Conservation (phyloP, 2,329 filamentous ascomycete species). For the Truncatella angustata region DNA sequence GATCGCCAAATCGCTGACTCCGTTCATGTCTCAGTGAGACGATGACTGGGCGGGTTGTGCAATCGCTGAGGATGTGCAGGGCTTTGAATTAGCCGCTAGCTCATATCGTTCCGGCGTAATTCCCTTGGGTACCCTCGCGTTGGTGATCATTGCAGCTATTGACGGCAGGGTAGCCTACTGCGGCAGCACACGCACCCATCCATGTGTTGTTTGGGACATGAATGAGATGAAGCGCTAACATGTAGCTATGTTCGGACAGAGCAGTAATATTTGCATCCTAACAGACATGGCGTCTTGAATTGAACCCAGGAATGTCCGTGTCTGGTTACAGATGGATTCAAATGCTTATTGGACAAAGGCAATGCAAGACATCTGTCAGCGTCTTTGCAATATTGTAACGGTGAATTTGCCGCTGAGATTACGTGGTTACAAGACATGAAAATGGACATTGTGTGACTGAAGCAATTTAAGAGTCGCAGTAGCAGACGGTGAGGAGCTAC, state of each 20-base stretch:
- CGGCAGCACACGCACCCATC: background rate
- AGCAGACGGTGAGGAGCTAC: too few relatives aligned
- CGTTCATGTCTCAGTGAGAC: constrained; percentile 19
- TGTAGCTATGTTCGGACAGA: background rate
- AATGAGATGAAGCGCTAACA: background rate
- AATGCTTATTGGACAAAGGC: too few relatives aligned
- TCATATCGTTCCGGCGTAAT: constrained; percentile 11
- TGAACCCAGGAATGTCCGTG: background rate
- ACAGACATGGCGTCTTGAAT: background rate
- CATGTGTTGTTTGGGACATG: background rate
- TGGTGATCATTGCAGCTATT: constrained; percentile 5
- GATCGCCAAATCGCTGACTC: constrained; percentile 19
- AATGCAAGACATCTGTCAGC: too few relatives aligned
- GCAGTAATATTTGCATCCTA: background rate
- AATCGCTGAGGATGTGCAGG: constrained; percentile 22
- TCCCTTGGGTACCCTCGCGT: constrained; percentile 7
- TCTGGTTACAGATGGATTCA: background rate
- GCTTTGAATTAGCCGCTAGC: constrained; percentile 14
- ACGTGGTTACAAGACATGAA: constrained; percentile 16
- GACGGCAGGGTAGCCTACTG: constrained; percentile 1
- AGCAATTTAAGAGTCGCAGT: background rate
- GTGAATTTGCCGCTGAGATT: background rate
- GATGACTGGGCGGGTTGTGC: constrained; percentile 14
- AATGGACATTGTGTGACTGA: constrained; percentile 19
- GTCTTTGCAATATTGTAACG: too few relatives aligned